Base-by-base conservation (phyloP, 1,284 basidiomycete species). In the Pholiota adiposa region DNA sequence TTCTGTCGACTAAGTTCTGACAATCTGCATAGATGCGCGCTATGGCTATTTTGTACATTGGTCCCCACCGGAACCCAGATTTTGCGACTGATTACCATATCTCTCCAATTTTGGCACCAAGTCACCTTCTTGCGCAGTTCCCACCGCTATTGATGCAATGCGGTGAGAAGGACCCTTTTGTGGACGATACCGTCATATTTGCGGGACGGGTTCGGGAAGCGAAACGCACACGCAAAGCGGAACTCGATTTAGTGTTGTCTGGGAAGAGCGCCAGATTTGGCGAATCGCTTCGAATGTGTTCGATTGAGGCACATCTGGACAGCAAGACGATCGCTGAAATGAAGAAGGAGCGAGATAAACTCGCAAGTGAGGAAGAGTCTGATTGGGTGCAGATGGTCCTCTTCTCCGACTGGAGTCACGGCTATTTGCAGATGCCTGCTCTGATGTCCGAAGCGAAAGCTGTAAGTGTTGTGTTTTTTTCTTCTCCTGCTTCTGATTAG, bases 11-110 rank as follows among this genome's bases (percentile, higher is more conserved):
- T 18, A 21, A 44, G 40, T 33, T 27, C 21, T 56, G 44, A 56
- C 46, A 40, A 46, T 56, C 25, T 49, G 38, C 54, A 34, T 66
- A 97, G 95, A 97, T 98, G 92, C 92, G 97, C 43, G 95, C 96
- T 0, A 98, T 98, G 96, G 96, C 96, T 1, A 96, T 98, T 68
- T 80, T 98, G 59, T 98, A 98, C 76, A 91, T 98, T 63, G 97
- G 97, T 0, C 96, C 96, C 0, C 86, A 92, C 67, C 88, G 88
- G 56, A 92, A 94, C 70, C 96, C 97, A 14, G 95, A 98, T 74
- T 94, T 98, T 73, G 87, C 89, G 59, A 92, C 92, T 43, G 96
- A 99, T 80, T 98, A 98, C 75, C 90, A 92, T 76, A 88, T 98
- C 63, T 97, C 95, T 11, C 97, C 97, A 0, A 92, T 98, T 66